Base-by-base conservation (phyloP, 306 rosid species). In the Quercus mongolica region DNA sequence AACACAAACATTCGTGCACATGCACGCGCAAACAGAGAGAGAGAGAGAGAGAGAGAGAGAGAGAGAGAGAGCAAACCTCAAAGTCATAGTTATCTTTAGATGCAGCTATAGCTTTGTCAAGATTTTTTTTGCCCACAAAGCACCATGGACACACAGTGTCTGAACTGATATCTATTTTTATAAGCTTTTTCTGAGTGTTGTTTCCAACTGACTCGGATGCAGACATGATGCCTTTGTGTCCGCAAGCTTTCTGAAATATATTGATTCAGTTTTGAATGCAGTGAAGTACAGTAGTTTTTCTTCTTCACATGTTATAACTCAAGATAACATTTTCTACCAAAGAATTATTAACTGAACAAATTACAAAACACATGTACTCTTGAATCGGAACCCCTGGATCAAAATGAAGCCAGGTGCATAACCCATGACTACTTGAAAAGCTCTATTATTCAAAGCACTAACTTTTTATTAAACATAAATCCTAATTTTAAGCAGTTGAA, bases 61-160 rank as follows among this genome's bases (percentile, higher is more conserved):
- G 38, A 54, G 46, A 75, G 79, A 58, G 78, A 28, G 19, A 56
- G 54, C 54, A 57, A 71, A 92, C 99, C 97, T 91, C 87, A 78
- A 92, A 92, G 80, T 88, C 83, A 82, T 85, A 92, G 78, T 88
- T 80, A 82, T 89, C 94, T 59, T 84, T 80, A 62, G 95, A 85
- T 44, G 91, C 80, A 59, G 86, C 90, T 6, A 92, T 75, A 83
- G 99, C 98, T 78, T 85, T 85, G 82, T 95, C 99, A 4, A 95
- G 92, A 85, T 95, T 86, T 55, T 26, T 91, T 79, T 91, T 92
- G 70, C 99, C 99, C 79, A 95, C 88, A 78, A 86, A 90, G 85
- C 97, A 94, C 97, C 97, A 94, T 15, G 97, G 99, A 81, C 99
- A 94, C 2, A 92, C 92, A 10, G 97, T 91, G 65, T 92, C 99